phyloP scores from a whole-genome alignment of 1,284 basidiomycete species.

The Apiotrichum gamsii region DNA sequence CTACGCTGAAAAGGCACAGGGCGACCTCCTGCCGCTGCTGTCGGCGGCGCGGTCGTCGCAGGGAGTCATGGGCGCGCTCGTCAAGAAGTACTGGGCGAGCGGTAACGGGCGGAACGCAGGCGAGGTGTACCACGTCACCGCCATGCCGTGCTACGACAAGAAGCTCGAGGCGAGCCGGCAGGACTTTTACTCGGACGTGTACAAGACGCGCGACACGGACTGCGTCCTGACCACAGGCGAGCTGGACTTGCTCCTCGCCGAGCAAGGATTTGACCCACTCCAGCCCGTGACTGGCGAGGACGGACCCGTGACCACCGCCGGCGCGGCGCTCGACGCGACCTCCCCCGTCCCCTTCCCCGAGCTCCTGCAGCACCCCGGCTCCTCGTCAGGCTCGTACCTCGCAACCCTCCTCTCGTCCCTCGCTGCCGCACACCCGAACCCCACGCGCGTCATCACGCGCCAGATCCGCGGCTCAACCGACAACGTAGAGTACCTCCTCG shows the following conservation, averaged over 20 bases:
- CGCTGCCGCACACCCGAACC: slow-evolving; percentile 49
- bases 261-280: slow-evolving; percentile 72
- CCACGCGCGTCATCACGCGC: slow-evolving; percentile 55
- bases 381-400: slow-evolving; percentile 90
- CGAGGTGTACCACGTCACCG: slow-evolving; percentile 87
- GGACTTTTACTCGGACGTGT: slow-evolving; percentile 76
- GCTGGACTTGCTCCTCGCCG: slow-evolving; percentile 75
- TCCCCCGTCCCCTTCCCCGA: slow-evolving; percentile 55
- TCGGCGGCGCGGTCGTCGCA: slow-evolving; percentile 84
- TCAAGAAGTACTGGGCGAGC: slow-evolving; percentile 73
- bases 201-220: slow-evolving; percentile 85
- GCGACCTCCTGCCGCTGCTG: slow-evolving; percentile 87
- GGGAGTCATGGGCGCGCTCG: slow-evolving; percentile 86
- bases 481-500: slow-evolving; percentile 61
- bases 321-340: slow-evolving; percentile 1
- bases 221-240: slow-evolving; percentile 97
- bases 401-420: slow-evolving; percentile 61
- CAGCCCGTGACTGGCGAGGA: slow-evolving; percentile 54
- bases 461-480: slow-evolving; percentile 58
- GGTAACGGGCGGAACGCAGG: slow-evolving; percentile 64
- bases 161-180: slow-evolving; percentile 93
- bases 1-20: slow-evolving; percentile 96
- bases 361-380: slow-evolving; percentile 70
- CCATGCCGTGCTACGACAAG: slow-evolving; percentile 99
- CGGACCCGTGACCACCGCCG: slow-evolving; percentile 23